Evolutionary conservation across 2,329 filamentous ascomycete species (phyloP), one percentile per base, ranked within the genome.

Genomic region (Seiridium unicorne): DNA sequence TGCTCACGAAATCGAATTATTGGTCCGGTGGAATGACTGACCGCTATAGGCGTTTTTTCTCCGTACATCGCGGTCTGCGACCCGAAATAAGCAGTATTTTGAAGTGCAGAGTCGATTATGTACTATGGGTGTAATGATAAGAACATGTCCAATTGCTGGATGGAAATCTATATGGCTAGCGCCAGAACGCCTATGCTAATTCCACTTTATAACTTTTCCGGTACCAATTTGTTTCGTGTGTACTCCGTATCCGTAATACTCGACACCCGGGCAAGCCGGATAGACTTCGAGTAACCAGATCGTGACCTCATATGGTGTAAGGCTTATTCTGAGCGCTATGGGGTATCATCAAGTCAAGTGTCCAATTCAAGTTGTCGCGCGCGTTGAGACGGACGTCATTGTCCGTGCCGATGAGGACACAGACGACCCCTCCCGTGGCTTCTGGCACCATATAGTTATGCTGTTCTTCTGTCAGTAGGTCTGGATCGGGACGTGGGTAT

Each of bases 361-460:
- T 26, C 18, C 18, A 26, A 26, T 26, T 49, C 47, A 49, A 53
- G 32, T 34, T 36, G 49, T 53, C 13, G 31, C 49, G 11, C 44
- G 51, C 8, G 51, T 42, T 32, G 51, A 55, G 36, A 55, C 51
- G 31, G 51, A 55, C 51, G n/a, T 53, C 32, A 35, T 53, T 10
- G 51, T 55, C 18, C 38, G 35, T 31, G 54, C 54, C 11, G 40
- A 46, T 11, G 54, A 57, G 4, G 54, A 57, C 18, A 57, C 38
- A 31, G 67, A 65, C 3, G 69, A 66, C 10, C 57, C 66, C 13
- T 60, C 61, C 44, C 65, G 61, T 11, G 69, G 69, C 55, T 70
- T 71, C 26, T 64, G 68, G 40, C 67, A 68, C 51, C 69, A 71
- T 4, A 71, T 63, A 6, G 69, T 71, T 62, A 71, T 64, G 54